A percentile compares a stretch with the other conserved stretches of the same genome.
Evolutionary conservation across 192 early-diverging fungal species (phyloP).

Genomic region (Backusella westeae): DNA sequence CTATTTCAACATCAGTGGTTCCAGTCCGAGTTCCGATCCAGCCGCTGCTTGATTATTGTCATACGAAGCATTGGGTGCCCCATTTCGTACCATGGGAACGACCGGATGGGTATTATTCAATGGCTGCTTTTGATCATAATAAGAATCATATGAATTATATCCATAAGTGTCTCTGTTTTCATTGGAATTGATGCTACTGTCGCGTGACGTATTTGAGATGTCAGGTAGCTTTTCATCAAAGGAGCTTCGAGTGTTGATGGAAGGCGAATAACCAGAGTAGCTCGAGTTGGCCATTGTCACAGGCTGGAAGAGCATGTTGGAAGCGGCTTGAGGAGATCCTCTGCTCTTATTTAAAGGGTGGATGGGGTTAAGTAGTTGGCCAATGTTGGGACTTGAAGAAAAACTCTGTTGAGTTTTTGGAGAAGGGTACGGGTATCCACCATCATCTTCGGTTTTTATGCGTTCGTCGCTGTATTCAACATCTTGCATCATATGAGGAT

Average conservation of each 20-base stretch:
- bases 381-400: constrained; percentile 22
- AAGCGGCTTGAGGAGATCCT: neutral
- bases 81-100: constrained; percentile 12
- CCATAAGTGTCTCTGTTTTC: neutral
- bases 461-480: neutral
- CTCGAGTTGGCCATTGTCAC: neutral
- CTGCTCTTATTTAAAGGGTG: constrained; percentile 12
- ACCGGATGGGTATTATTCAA: neutral
- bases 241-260: neutral
- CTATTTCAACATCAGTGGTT: constrained; percentile 15
- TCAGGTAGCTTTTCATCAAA: constrained; percentile 2
- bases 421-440: neutral
- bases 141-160: neutral
- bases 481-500: constrained; percentile 16
- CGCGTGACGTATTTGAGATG: neutral
- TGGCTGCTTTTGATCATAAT: neutral
- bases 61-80: constrained; percentile 1
- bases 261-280: neutral
- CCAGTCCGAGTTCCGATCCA: constrained; percentile 15
- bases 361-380: constrained; percentile 24
- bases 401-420: neutral
- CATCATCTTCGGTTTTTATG: neutral
- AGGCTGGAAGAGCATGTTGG: neutral
- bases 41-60: constrained; percentile 7
- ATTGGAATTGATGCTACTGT: neutral